These are phyloP conservation scores for Saccharomycopsis phalli DNA, from an alignment of 1,139 yeast species.

Conservation along the genomic window DNA sequence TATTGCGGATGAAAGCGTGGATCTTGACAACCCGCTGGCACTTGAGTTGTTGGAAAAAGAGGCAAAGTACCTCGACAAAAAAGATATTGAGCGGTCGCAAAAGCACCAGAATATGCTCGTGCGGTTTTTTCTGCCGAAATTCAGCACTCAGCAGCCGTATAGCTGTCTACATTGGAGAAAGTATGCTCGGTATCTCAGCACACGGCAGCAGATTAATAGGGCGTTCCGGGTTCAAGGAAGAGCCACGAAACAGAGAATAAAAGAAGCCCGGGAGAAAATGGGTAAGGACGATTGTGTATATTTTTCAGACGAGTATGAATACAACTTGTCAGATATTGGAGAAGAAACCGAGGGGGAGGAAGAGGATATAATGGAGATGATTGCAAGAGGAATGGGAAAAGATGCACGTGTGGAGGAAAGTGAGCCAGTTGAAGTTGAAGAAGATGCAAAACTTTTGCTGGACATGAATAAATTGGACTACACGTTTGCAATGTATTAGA, in stretches of 20 bases:
- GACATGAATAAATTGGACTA: too few species aligned
- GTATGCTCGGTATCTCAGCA: not conserved
- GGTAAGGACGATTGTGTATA: slow-evolving; percentile 14
- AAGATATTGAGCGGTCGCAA: slow-evolving; percentile 6
- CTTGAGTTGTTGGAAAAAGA: slow-evolving; percentile 1
- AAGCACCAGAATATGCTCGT: slow-evolving; percentile 10
- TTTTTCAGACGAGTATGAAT: slow-evolving; percentile 28
- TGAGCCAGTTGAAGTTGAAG: too few species aligned
- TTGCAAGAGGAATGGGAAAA: too few species aligned
- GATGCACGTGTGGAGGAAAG: too few species aligned
- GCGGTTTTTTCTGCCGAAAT: too few species aligned
- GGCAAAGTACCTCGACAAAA: not conserved
- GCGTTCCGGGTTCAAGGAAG: not conserved
- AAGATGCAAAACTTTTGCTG: too few species aligned
- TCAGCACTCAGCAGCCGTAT: too few species aligned
- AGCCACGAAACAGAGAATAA: not conserved
- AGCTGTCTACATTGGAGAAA: too few species aligned
- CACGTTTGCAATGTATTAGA: too few species aligned
- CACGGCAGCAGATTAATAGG: not conserved
- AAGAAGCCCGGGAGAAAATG: not conserved
- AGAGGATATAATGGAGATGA: too few species aligned
- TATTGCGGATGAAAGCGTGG: slow-evolving; percentile 1
- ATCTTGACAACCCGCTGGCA: slow-evolving; percentile 4
- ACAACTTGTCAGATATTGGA: slow-evolving; percentile 21
- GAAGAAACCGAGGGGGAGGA: too few species aligned